Evolutionary conservation across 1,284 basidiomycete species (phyloP).

Genomic region (Cutaneotrichosporon sp.): DNA sequence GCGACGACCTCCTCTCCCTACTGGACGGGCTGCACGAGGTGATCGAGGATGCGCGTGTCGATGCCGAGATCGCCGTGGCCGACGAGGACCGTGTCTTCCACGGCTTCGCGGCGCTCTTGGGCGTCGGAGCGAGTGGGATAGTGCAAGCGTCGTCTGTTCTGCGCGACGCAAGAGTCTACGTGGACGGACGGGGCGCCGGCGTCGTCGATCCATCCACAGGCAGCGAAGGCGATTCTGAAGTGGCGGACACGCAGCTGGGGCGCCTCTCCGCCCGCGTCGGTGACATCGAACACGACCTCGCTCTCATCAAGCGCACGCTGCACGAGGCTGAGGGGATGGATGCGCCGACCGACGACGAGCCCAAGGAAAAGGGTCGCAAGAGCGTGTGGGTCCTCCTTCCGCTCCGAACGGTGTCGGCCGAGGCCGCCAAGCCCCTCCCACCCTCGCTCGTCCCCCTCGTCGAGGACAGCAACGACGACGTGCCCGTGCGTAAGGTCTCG

Average conservation of each 20-base stretch:
- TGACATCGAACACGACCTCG: slow-evolving; percentile 78
- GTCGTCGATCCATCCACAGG: neutral
- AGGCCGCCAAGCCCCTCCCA: neutral
- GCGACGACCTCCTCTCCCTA: slow-evolving; percentile 56
- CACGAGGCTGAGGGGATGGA: slow-evolving; percentile 46
- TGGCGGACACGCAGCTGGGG: slow-evolving; percentile 58
- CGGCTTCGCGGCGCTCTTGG: slow-evolving; percentile 71
- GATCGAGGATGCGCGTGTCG: slow-evolving; percentile 78
- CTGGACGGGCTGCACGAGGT: slow-evolving; percentile 72
- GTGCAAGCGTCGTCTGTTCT: slow-evolving; percentile 55
- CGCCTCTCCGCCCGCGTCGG: slow-evolving; percentile 61
- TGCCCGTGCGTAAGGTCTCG: slow-evolving; percentile 2
- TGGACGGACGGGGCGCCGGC: slow-evolving; percentile 47
- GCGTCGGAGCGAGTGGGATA: slow-evolving; percentile 57
- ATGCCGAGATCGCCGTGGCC: slow-evolving; percentile 75
- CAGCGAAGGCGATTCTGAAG: neutral
- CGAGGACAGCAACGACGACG: slow-evolving; percentile 17
- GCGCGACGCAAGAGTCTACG: slow-evolving; percentile 62
- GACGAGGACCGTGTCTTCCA: slow-evolving; percentile 70
- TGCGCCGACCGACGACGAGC: slow-evolving; percentile 15
- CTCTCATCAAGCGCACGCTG: slow-evolving; percentile 51
- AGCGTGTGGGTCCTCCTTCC: slow-evolving; percentile 26
- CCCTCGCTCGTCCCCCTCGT: slow-evolving; percentile 7
- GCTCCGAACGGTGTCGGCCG: slow-evolving; percentile 25
- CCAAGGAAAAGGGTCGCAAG: slow-evolving; percentile 3